phyloP scores from a whole-genome alignment of 2,329 filamentous ascomycete genomes.

The Paraphaeosphaeria sporulosa region DNA sequence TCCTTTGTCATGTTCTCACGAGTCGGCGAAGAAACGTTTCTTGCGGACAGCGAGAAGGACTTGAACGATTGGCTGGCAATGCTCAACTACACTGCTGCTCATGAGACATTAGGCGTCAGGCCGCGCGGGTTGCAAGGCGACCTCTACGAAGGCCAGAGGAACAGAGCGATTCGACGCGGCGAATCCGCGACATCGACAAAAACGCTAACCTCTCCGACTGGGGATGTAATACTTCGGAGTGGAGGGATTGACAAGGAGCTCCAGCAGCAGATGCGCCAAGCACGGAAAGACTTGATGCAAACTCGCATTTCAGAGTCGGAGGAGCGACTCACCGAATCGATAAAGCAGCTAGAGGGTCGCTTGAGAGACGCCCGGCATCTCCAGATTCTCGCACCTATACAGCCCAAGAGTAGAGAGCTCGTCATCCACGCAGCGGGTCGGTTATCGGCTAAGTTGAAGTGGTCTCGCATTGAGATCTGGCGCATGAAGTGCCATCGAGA shows the following conservation, averaged over 20 bases:
- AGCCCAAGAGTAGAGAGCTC: conserved; percentile 86
- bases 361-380: conserved; percentile 90
- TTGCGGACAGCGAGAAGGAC: conserved; percentile 89
- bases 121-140: conserved; percentile 88
- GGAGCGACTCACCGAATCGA: conserved; percentile 74
- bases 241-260: conserved; percentile 81
- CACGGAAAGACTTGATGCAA: conserved; percentile 81
- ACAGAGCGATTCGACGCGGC: conserved; percentile 74
- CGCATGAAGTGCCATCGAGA: conserved; percentile 88
- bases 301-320: conserved; percentile 85
- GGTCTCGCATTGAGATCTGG: conserved; percentile 95
- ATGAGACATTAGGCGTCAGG: conserved; percentile 87
- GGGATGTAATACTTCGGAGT: conserved; percentile 76
- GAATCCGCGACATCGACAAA: conserved; percentile 63
- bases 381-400: conserved; percentile 86
- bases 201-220: conserved; percentile 74
- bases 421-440: conserved; percentile 84
- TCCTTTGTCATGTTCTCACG: conserved; percentile 91
- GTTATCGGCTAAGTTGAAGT: conserved; percentile 87
- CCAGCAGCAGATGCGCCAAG: conserved; percentile 83
- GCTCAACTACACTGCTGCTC: conserved; percentile 94
- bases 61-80: conserved; percentile 97
- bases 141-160: conserved; percentile 82
- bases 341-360: conserved; percentile 82
- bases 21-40: conserved; percentile 82